Conservation (phyloP, 305 asterid species). For the Stenogyne calaminthoides region DNA sequence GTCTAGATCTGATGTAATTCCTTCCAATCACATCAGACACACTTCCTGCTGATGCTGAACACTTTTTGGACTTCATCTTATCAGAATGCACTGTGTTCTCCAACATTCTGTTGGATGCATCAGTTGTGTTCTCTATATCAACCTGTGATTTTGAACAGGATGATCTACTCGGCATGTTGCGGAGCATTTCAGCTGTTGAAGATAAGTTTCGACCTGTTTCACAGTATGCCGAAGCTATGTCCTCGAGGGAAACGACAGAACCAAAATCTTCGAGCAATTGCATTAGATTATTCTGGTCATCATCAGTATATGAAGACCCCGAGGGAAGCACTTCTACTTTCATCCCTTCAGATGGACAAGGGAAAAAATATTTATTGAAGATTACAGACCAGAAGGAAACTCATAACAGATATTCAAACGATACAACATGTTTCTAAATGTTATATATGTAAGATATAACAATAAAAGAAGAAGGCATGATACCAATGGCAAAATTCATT, state of each 20-base stretch:
- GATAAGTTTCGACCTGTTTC: constrained; percentile 46
- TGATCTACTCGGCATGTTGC: constrained; percentile 36
- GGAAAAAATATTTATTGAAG: not conserved
- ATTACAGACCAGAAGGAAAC: not conserved
- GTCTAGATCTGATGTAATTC: constrained; percentile 45
- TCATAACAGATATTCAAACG: constrained; percentile 18
- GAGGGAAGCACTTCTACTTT: constrained; percentile 49
- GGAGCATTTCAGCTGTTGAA: constrained; percentile 48
- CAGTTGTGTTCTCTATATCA: constrained; percentile 25
- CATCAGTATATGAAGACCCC: constrained; percentile 39
- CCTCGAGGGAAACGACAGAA: constrained; percentile 61
- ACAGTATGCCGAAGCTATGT: constrained; percentile 75
- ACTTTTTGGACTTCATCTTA: constrained; percentile 48
- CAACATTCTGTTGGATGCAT: constrained; percentile 25
- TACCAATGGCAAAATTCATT: not conserved
- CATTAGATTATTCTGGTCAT: constrained; percentile 58
- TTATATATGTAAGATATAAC: not conserved
- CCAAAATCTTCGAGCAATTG: constrained; percentile 68
- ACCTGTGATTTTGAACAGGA: constrained; percentile 36
- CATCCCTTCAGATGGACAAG: constrained; percentile 44
- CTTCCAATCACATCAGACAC: constrained; percentile 66
- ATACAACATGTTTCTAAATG: constrained; percentile 3
- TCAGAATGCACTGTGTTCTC: constrained; percentile 26
- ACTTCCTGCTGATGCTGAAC: constrained; percentile 66
- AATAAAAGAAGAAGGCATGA: not conserved